These are phyloP conservation scores for Massariosphaeria phaeospora DNA, from an alignment of 495 filamentous ascomycete species.

Conservation along the genomic window DNA sequence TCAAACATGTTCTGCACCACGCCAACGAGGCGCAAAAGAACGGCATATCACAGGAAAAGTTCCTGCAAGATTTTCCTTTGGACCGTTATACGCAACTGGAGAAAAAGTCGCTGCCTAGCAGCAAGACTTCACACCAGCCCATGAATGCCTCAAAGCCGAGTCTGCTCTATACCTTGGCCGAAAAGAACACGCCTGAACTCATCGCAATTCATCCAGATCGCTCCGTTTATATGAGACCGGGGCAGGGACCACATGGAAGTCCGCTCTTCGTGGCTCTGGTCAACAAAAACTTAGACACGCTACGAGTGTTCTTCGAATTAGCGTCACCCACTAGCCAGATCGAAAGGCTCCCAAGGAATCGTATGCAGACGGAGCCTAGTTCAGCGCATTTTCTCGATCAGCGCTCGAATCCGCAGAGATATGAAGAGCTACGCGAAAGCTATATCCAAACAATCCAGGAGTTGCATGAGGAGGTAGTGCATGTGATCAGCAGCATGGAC, in stretches of 20 bases:
- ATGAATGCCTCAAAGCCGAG: background rate
- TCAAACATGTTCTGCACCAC: background rate
- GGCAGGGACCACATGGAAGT: background rate
- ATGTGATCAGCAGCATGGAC: background rate
- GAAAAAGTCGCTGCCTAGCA: too few species aligned
- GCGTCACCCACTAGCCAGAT: background rate
- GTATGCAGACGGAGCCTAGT: too few species aligned
- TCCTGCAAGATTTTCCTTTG: background rate
- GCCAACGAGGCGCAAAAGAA: background rate
- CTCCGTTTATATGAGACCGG: background rate
- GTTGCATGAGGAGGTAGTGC: background rate
- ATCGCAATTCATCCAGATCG: background rate
- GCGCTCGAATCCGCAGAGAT: too few species aligned
- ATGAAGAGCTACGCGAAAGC: too few species aligned
- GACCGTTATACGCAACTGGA: background rate
- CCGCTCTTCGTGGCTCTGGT: background rate
- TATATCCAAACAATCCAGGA: background rate
- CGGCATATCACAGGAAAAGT: background rate
- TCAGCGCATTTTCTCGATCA: too few species aligned
- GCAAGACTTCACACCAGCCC: background rate
- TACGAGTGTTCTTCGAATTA: background rate
- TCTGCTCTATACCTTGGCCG: background rate
- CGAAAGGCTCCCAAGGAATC: too few species aligned
- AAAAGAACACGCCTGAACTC: background rate
- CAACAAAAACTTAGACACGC: background rate